Base-by-base conservation (phyloP, 2,329 filamentous ascomycete genomes). In the Trichoderma aggressivum region DNA sequence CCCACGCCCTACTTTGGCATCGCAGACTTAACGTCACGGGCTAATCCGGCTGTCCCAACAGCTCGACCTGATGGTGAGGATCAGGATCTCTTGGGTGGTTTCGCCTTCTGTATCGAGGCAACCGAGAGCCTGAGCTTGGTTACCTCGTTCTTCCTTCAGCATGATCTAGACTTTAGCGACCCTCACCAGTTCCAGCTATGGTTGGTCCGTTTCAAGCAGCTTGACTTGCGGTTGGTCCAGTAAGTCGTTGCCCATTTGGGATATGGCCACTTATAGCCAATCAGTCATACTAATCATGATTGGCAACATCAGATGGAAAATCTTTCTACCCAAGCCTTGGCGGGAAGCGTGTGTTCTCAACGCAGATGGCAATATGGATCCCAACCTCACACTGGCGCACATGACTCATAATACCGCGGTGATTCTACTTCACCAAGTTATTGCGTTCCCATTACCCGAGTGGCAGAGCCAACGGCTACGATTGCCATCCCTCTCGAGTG, bases 161-260 rank as follows among this genome's bases (percentile, higher is more conserved):
- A 56, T 28, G 53, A 26, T 16, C 8, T 56, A 5, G 53, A 56
- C 53, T 26, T 56, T 24, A 21, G 47, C 5, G 47, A 50, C 11
- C 47, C 47, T 50, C 47, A 50, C 11, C 47, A 50, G 53, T 56
- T 28, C 18, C 53, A 56, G 14, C 7, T 56, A 7, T 67, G 83
- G 83, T 73, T 85, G 6, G 82, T 79, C 69, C 77, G 81, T n/a
- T 85, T 85, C 71, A 84, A 84, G 64, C 82, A 84, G 65, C 74
- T 84, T 7, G 83, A 85, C 71, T 71, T 84, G 0, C 77, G 82
- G 1, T 75, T 84, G 1, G 79, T 84, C 3, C 81, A 82, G 81
- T 81, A 76, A 71, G 79, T 63, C 5, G 2, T 1, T 14, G n/a
- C 11, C 24, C 2, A 21, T 50, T 12, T 50, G 10, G 11, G 0